Percentiles rank a stretch among this genome's conserved stretches.
Evolutionary conservation across 2,329 filamentous ascomycete species (phyloP).

Genomic region (Magnaporthiopsis rhizophila): DNA sequence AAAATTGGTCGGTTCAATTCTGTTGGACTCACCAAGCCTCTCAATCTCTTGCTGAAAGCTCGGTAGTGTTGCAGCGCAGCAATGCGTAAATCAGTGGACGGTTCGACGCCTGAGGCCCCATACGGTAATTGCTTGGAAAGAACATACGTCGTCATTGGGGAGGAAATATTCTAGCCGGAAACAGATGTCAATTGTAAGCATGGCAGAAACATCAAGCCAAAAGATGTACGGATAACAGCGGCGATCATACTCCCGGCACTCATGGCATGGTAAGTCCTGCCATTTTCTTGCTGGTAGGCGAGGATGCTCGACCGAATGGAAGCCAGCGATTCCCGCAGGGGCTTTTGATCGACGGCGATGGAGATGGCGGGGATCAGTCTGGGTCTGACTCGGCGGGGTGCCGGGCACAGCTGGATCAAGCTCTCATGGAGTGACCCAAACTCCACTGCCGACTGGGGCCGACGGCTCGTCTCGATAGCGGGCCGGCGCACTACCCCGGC

Average conservation of each 20-base stretch:
- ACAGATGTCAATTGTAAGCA: slow-evolving; percentile 8
- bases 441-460: slow-evolving; percentile 1
- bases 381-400: not conserved
- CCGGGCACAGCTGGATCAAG: not conserved
- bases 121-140: too few species aligned
- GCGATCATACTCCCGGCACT: slow-evolving; percentile 16
- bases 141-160: slow-evolving; percentile 15
- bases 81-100: not conserved
- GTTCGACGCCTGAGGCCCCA: too few species aligned
- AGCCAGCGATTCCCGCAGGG: slow-evolving; percentile 14
- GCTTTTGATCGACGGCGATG: slow-evolving; percentile 4
- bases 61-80: not conserved
- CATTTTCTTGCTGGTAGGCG: slow-evolving; percentile 17
- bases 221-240: not conserved
- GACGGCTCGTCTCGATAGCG: not conserved
- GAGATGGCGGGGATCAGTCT: not conserved
- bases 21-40: slow-evolving; percentile 12
- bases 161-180: slow-evolving; percentile 14
- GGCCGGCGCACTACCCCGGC: not conserved
- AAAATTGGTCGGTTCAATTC: too few species aligned
- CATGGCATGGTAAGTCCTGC: slow-evolving; percentile 18
- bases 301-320: slow-evolving; percentile 17
- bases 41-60: slow-evolving; percentile 12
- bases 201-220: not conserved
- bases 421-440: not conserved